Conservation (phyloP, 257 asterid species). For the Scutellaria minor region DNA sequence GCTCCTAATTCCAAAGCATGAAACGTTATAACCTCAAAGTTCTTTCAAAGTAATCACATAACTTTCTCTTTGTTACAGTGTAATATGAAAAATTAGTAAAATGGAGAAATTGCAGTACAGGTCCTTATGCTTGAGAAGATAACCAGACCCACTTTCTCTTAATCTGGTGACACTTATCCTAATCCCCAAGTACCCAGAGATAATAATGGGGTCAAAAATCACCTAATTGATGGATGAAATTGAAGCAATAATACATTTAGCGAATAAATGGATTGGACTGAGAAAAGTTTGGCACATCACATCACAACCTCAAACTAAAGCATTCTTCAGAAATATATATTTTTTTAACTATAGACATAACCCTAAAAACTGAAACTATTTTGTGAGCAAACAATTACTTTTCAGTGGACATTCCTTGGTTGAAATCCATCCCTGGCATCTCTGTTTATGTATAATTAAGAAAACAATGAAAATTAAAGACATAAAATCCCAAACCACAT, state of each 20-base stretch:
- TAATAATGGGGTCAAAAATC: constrained; percentile 29
- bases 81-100: not conserved
- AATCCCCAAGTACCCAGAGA: not conserved
- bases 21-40: not conserved
- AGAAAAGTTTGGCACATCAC: constrained; percentile 21
- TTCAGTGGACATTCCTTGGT: constrained; percentile 8
- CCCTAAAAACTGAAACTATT: constrained; percentile 18
- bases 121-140: too few species aligned
- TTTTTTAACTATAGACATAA: not conserved
- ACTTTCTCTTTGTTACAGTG: not conserved
- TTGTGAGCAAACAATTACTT: not conserved
- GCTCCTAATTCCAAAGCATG: constrained; percentile 20
- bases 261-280: constrained; percentile 8
- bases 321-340: constrained; percentile 13
- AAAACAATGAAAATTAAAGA: constrained; percentile 4
- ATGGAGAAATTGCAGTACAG: too few species aligned
- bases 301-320: constrained; percentile 27
- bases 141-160: too few species aligned
- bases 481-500: constrained; percentile 19
- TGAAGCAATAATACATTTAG: constrained; percentile 19
- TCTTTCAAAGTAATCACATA: constrained; percentile 15
- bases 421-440: not conserved
- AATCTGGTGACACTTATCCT: too few species aligned
- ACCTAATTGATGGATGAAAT: constrained; percentile 24
- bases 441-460: not conserved